A percentile compares a stretch with the other conserved stretches of the same genome.
Evolutionary conservation across 176 grass and related monocot genomes (phyloP).

Genomic region (Dactylis glomerata): DNA sequence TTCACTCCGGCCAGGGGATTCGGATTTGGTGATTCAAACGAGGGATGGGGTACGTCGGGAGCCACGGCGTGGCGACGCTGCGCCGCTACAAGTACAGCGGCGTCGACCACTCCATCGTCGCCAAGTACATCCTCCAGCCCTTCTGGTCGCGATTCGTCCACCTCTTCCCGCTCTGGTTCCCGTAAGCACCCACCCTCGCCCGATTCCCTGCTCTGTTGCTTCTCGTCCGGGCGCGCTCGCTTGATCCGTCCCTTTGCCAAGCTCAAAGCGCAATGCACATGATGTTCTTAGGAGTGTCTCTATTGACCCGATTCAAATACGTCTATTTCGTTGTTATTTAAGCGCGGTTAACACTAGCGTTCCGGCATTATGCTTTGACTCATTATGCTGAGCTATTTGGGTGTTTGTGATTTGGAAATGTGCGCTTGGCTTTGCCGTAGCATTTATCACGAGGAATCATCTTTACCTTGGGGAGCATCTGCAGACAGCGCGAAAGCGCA

Average conservation of each 20-base stretch:
- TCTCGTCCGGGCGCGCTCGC: background rate
- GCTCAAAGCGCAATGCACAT: background rate
- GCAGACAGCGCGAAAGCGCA: background rate
- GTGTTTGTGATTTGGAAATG: background rate
- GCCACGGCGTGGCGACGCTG: slow-evolving; percentile 80
- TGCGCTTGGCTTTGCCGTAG: background rate
- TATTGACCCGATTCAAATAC: background rate
- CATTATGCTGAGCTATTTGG: background rate
- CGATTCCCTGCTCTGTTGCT: background rate
- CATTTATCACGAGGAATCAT: background rate
- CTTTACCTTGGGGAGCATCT: slow-evolving; percentile 19
- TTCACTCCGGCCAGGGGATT: background rate
- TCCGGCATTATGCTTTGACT: background rate
- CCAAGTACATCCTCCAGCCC: slow-evolving; percentile 96
- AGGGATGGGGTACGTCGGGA: slow-evolving; percentile 81
- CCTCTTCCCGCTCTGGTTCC: slow-evolving; percentile 95
- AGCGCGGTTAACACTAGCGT: background rate
- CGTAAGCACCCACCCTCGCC: slow-evolving; percentile 44
- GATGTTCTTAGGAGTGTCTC: background rate
- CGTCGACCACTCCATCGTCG: slow-evolving; percentile 87
- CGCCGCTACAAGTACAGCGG: slow-evolving; percentile 93
- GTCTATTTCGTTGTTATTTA: background rate
- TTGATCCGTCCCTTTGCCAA: background rate
- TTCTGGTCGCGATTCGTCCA: slow-evolving; percentile 84
- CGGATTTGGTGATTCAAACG: background rate